Evolutionary conservation across 116 monocot genomes (phyloP).

Genomic region (Zostera marina): DNA sequence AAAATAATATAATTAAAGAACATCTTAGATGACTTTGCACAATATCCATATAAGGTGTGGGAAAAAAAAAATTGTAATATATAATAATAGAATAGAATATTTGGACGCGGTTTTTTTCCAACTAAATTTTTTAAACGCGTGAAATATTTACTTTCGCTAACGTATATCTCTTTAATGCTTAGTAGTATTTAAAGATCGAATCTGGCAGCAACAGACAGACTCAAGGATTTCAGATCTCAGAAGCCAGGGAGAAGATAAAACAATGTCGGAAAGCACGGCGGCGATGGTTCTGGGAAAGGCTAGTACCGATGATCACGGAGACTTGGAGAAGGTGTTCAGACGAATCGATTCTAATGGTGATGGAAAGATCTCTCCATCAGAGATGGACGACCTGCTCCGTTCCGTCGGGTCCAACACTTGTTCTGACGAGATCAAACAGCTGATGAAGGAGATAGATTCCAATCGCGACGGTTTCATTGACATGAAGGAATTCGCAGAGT

Average conservation of each 20-base stretch:
- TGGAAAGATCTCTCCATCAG: constrained; percentile 21
- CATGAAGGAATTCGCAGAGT: constrained; percentile 16
- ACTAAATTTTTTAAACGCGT: neutral
- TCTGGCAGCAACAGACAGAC: no score
- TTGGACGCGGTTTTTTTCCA: neutral
- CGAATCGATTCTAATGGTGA: constrained; percentile 20
- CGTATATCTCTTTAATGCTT: no score
- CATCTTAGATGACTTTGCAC: no score
- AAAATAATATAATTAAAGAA: no score
- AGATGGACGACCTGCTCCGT: constrained; percentile 9
- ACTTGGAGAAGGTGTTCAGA: constrained; percentile 13
- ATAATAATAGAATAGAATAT: neutral
- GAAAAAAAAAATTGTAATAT: no score
- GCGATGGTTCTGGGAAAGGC: neutral
- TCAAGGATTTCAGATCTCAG: neutral
- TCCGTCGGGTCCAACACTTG: constrained; percentile 9
- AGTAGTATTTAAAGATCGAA: no score
- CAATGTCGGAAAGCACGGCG: neutral
- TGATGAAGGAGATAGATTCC: constrained; percentile 22
- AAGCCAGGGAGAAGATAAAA: neutral
- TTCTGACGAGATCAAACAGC: constrained; percentile 4
- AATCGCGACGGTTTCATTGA: constrained; percentile 19
- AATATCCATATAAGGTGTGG: no score
- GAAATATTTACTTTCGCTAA: neutral
- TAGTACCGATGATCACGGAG: neutral